Evolutionary conservation across 306 rosid genomes (phyloP), one percentile per base, ranked within the genome.

Genomic region (Gastrolobium villosum): DNA sequence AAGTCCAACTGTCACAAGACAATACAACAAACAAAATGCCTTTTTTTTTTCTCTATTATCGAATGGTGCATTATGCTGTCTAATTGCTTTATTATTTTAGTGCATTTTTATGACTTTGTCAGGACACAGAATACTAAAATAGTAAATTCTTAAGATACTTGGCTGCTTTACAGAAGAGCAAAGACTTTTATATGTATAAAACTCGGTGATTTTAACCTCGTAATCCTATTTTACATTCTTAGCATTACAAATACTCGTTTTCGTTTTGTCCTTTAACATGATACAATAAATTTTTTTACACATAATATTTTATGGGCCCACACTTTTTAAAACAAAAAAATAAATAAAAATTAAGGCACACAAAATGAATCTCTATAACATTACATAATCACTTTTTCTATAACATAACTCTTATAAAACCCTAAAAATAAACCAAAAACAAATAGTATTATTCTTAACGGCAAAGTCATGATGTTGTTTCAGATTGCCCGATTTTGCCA

Each of bases 151-250:
- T 53, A 43, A 69, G 60, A 62, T 82, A 67, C 54, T 76, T 82
- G 39, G 56, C 32, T n/a, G 15, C 74, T 70, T 70, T 70, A 31
- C 36, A 56, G 37, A 54, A 50, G 3, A 44, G 71, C 60, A 68
- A 57, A 49, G 50, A 7, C 44, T 13, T 39, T 63, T 46, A 10
- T 20, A 5, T 15, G 15, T 31, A 60, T 37, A 41, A 31, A 41
- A 31, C 43, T 53, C 59, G 36, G 2, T 61, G 44, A 7, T 13
- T 43, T 59, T n/a, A 62, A 8, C 37, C 59, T 37, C 74, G 52
- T 53, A 2, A 61, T 11, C 45, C 34, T 35, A 71, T 83, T 28
- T 60, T 77, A 55, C 81, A 79, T 52, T 74, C 87, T 84, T 84
- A 66, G 81, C 78, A 1, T 3, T 52, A n/a, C n/a, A n/a, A n/a